phyloP scores from a whole-genome alignment of 331 rosid species.

The Cydonia oblonga region DNA sequence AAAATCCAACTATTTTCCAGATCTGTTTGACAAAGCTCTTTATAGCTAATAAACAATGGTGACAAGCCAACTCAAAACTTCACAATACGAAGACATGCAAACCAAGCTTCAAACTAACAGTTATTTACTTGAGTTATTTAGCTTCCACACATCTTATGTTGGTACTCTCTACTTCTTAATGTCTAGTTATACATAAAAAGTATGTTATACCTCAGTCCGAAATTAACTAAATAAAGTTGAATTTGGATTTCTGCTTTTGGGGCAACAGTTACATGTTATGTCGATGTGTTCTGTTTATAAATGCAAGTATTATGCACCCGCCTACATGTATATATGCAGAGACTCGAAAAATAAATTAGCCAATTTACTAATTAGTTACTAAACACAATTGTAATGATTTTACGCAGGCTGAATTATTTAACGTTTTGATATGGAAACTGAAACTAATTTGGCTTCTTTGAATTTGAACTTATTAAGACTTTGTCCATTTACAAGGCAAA shows the following conservation, averaged over 20 bases:
- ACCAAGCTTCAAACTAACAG: no score
- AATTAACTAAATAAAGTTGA: neutral
- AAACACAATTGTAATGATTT: neutral
- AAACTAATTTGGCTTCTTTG: no score
- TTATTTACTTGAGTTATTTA: no score
- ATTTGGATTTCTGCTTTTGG: neutral
- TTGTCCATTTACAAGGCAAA: no score
- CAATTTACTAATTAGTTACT: neutral
- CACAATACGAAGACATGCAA: no score
- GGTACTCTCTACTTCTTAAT: no score
- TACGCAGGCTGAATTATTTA: neutral
- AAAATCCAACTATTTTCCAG: neutral
- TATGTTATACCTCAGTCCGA: neutral
- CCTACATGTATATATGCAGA: neutral
- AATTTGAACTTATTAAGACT: no score
- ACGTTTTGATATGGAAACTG: neutral
- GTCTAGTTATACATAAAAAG: no score
- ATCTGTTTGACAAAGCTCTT: neutral
- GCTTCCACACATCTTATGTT: no score
- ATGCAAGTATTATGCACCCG: neutral
- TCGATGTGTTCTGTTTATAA: neutral
- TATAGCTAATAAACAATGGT: neutral
- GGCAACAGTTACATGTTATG: neutral
- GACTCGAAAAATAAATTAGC: neutral
- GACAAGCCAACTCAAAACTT: no score